These are phyloP conservation scores for Gynochthodes officinalis DNA, from an alignment of 257 asterid genomes.

Conservation along the genomic window DNA sequence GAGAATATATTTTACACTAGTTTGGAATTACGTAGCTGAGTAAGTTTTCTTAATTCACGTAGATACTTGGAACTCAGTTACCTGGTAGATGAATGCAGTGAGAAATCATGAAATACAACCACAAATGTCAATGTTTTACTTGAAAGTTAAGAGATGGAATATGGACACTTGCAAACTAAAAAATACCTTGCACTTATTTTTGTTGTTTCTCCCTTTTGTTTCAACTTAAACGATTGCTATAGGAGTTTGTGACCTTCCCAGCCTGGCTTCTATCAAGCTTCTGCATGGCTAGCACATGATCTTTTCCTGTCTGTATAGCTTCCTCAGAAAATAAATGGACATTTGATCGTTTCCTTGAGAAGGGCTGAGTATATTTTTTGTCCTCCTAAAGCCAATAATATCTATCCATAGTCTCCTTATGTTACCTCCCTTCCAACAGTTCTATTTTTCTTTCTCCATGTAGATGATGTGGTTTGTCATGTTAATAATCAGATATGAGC, in stretches of 20 bases:
- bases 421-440: not conserved
- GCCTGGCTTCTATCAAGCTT: not conserved
- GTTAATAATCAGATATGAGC: slow-evolving; percentile 61
- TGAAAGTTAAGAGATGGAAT: not conserved
- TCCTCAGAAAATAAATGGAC: not conserved
- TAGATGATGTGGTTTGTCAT: slow-evolving; percentile 15
- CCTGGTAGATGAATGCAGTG: not conserved
- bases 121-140: not conserved
- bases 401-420: not conserved
- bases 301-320: not conserved
- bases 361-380: not conserved
- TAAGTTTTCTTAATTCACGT: slow-evolving; percentile 43
- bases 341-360: not conserved
- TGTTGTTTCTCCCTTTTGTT: not conserved
- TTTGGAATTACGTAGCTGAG: slow-evolving; percentile 62
- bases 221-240: not conserved
- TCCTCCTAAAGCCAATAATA: not conserved
- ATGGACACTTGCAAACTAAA: not conserved
- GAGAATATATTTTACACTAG: slow-evolving; percentile 79
- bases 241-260: not conserved
- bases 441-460: not conserved
- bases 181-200: not conserved
- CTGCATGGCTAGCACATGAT: not conserved
- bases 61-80: not conserved
- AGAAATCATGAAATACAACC: not conserved